These are phyloP conservation scores for Bauhinia variegata DNA, from an alignment of 306 rosid genomes.

Conservation along the genomic window DNA sequence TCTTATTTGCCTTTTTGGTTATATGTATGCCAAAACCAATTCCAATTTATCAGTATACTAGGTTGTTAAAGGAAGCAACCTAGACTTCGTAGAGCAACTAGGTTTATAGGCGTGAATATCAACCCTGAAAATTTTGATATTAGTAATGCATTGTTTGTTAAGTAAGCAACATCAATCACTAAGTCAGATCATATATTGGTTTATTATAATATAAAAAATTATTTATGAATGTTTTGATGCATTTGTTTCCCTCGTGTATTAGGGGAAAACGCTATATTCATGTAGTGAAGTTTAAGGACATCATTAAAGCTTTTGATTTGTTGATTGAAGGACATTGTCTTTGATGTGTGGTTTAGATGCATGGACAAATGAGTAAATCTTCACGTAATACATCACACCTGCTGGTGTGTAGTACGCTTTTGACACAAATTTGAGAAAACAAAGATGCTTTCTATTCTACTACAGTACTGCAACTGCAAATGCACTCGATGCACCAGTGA, in stretches of 20 bases:
- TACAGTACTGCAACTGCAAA: slow-evolving; percentile 69
- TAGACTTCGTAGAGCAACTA: slow-evolving; percentile 81
- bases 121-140: slow-evolving; percentile 63
- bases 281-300: slow-evolving; percentile 67
- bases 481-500: slow-evolving; percentile 73
- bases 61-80: slow-evolving; percentile 97
- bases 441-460: slow-evolving; percentile 27
- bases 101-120: slow-evolving; percentile 83
- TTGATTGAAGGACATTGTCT: slow-evolving; percentile 63
- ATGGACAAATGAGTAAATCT: slow-evolving; percentile 51
- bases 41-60: slow-evolving; percentile 32
- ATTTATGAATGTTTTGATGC: no score
- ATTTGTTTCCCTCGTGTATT: no score
- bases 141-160: no score
- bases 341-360: slow-evolving; percentile 81
- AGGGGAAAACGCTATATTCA: slow-evolving; percentile 37
- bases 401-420: background rate
- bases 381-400: slow-evolving; percentile 6
- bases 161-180: no score
- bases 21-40: slow-evolving; percentile 12
- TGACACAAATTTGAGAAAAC: background rate
- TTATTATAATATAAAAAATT: no score
- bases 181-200: no score
- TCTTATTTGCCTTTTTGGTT: background rate
- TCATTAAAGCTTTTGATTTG: slow-evolving; percentile 77